Base-by-base conservation (phyloP, 495 filamentous ascomycete species). In the Trichocladium uniseriatum region DNA sequence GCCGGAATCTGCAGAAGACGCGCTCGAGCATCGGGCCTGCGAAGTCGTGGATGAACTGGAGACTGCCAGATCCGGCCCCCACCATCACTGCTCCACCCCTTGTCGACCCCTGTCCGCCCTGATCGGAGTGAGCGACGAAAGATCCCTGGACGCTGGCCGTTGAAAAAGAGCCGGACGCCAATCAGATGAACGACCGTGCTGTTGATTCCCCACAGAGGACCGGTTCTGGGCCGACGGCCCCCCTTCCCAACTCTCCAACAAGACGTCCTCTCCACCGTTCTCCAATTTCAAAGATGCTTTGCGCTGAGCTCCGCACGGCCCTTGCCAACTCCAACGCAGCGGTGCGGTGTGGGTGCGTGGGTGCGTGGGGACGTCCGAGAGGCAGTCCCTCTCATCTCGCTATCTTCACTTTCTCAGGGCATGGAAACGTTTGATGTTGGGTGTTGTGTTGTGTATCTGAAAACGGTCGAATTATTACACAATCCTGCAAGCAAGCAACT, bases 211-310 rank as follows among this genome's bases (percentile, higher is more conserved):
- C 58, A 55, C 53, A 55, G 21, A 29, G 21, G 42, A 34, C 49
- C 43, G 45, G 19, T 29, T 32, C 52, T 53, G 60, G 55, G 58
- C 61, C 61, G 58, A 57, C 61, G 58, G 61, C 59, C 61, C 60
- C 44, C 45, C 48, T 61, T 44, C 55, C 55, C n/a, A 53, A 47
- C 42, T 50, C 45, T 45, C 43, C 36, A 48, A 29, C 38, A 37
- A 43, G 28, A n/a, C 14, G 11, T 10, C 31, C 47, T 32, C 49
- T 43, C 50, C 28, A 32, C 38, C 31, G 20, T 51, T 47, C 45
- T 47, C 43, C 42, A 53, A 53, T 24, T 43, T 34, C n/a, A n/a
- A n/a, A n/a, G n/a, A n/a, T n/a, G 6, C 40, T 37, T 5, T n/a
- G n/a, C n/a, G 13, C 36, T 18, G 18, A 2, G 7, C 11, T 48